Evolutionary conservation across 768 basidiomycete species (phyloP), one percentile per base, ranked within the genome.

Genomic region (Coprinopsis marcescibilis): DNA sequence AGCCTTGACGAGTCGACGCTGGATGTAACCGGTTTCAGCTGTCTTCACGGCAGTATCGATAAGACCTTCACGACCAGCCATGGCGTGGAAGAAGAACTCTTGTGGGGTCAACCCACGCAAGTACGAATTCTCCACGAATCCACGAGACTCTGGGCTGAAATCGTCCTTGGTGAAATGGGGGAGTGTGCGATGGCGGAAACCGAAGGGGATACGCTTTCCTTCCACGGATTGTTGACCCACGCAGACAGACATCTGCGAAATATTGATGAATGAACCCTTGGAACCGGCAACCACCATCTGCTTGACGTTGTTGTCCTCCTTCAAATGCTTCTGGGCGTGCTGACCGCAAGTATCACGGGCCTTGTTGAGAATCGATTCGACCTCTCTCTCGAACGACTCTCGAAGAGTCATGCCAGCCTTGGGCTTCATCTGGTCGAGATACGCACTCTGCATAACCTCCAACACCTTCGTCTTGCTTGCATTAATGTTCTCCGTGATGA

Each of bases 231-330:
- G 95, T 67, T 98, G 96, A 20, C 96, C 96, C 33, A 99, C 96
- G 73, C 93, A 93, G 47, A 94, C 94, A 14, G 95, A 95, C 96
- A 98, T 98, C 69, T 99, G 96, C 10, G 96, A 98, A 59, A 99
- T 97, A 67, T 99, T 99, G 77, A 98, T 99, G 75, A 92, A 94
- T 0, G 93, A 93, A 66, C 94, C 93, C 68, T 99, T 98, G 11
- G 96, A 96, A 20, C 96, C 96, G 8, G 96, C 94, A 4, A 95
- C 91, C 60, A 98, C 95, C 96, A 99, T 99, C 78, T 98, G 96
- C 76, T 98, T 99, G 72, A 98, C 94, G 57, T 98, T 97, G 75
- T 99, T 98, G 69, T 96, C 94, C 64, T 91, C 90, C 76, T 98
- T 98, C 77, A 98, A 73, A 61, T 85, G 85, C 69, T 92, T 86